Evolutionary conservation across 2,329 filamentous ascomycete genomes (phyloP), one percentile per base, ranked within the genome.

Genomic region (Diaporthe humulicola): DNA sequence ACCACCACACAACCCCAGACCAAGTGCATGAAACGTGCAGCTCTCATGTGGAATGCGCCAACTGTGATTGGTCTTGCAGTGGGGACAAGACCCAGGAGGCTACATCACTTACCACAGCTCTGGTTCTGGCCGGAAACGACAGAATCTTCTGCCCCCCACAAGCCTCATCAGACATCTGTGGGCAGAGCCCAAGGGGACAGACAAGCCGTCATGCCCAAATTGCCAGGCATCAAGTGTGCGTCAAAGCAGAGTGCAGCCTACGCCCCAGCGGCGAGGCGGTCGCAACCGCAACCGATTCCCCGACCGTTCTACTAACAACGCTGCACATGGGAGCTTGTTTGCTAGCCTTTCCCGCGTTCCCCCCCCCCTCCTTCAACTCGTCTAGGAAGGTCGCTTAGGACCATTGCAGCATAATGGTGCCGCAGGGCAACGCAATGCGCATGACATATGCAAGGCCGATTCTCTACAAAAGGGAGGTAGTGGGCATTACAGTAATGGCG

Each of bases 1-100:
- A 69, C 64, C 64, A 69, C 64, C 64, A 69, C 64, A 54, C 48
- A 30, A 50, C 60, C 50, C 57, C 60, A 72, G 70, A 52, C 48
- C 45, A 52, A n/a, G 9, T 45, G 70, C 70, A 72, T 72, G 42
- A 71, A 61, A 64, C 70, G 48, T 72, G 70, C 70, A 72, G 70
- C 57, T 72, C 30, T 52, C 45, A 54, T 72, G 70, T 50, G 48
- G 57, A 64, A 42, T 64, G 33, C 70, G 45, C 9, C 40, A 52
- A 25, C 45, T 56, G 36, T 64, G 70, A 72, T 72, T 72, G 70
- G 70, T n/a, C 42, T 15, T 19, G 12, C 19, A 7, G 25, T 7
- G 36, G n/a, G 48, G 70, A 64, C 40, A 64, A 56, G 33, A 28
- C 42, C 70, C 70, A 54, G 70, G 57, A 64, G 70, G 70, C 70